Evolutionary conservation across 371 early-diverging fungal genomes (phyloP).

Genomic region (Vavraia culicis): DNA sequence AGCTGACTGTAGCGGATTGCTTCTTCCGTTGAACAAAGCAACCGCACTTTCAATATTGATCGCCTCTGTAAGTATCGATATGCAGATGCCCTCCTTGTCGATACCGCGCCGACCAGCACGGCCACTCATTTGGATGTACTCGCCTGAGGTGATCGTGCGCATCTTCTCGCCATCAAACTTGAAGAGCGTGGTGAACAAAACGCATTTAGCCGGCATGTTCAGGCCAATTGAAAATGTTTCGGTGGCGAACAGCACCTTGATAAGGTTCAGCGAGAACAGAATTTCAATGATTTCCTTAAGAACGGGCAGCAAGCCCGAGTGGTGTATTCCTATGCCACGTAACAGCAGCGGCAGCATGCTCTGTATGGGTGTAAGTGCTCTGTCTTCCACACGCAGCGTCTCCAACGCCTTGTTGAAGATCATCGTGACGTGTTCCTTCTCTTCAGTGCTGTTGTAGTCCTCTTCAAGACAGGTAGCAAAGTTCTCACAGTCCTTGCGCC

Average conservation of each 20-base stretch:
- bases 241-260: conserved; percentile 96
- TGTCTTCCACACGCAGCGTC: conserved; percentile 70
- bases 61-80: conserved; percentile 61
- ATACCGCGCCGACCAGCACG: conserved; percentile 48
- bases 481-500: conserved; percentile 77
- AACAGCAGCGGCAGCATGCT: conserved; percentile 70
- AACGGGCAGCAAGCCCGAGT: conserved; percentile 90
- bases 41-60: conserved; percentile 28
- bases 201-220: conserved; percentile 99
- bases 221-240: conserved; percentile 99
- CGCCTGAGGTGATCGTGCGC: conserved; percentile 74
- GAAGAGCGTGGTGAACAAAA: conserved; percentile 79
- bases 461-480: conserved; percentile 64
- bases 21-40: conserved; percentile 44
- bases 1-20: conserved; percentile 76
- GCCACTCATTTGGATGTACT: conserved; percentile 72
- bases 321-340: conserved; percentile 96
- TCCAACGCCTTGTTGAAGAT: conserved; percentile 78
- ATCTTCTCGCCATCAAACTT: conserved; percentile 79
- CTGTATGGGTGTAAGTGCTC: conserved; percentile 70
- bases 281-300: conserved; percentile 97
- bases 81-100: conserved; percentile 88
- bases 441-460: conserved; percentile 67
- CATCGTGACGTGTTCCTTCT: conserved; percentile 61
- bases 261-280: conserved; percentile 83